Conservation (phyloP, 768 basidiomycete species). For the Auricularia auricula-judae region DNA sequence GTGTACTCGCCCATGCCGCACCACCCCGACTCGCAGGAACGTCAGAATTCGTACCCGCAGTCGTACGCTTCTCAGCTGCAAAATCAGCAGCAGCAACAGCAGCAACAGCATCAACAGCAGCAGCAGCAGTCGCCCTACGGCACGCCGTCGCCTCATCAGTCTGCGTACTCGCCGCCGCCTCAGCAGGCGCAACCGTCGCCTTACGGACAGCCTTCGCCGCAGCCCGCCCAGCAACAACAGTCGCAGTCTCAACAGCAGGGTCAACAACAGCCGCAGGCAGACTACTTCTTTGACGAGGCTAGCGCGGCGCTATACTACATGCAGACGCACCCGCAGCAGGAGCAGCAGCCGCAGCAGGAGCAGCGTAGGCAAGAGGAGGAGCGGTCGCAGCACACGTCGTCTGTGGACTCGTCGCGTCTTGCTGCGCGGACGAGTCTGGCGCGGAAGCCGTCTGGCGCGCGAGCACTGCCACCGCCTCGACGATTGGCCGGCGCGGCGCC, state of each 20-base stretch:
- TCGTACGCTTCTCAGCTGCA: background rate
- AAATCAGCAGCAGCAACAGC: background rate
- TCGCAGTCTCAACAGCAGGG: conserved; percentile 12
- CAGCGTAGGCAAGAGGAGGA: background rate
- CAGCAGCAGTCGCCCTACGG: background rate
- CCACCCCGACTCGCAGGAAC: too few species aligned
- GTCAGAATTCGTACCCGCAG: too few species aligned
- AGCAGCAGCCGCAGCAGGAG: conserved; percentile 16
- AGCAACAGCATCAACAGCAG: background rate
- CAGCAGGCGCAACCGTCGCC: background rate
- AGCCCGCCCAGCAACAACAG: background rate
- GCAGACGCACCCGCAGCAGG: conserved; percentile 29
- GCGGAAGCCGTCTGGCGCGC: conserved; percentile 77
- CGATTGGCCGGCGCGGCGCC: background rate
- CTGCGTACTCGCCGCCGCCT: background rate
- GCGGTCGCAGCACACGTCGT: background rate
- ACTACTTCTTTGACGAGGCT: conserved; percentile 40
- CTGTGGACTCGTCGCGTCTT: background rate
- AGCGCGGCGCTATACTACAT: conserved; percentile 56
- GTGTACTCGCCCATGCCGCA: too few species aligned
- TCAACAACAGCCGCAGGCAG: conserved; percentile 13
- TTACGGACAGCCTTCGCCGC: background rate
- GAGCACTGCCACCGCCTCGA: conserved; percentile 41
- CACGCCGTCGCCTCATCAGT: background rate
- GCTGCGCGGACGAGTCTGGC: conserved; percentile 24